phyloP scores from a whole-genome alignment of 441 rosid species.

The Jatropha podagrica region DNA sequence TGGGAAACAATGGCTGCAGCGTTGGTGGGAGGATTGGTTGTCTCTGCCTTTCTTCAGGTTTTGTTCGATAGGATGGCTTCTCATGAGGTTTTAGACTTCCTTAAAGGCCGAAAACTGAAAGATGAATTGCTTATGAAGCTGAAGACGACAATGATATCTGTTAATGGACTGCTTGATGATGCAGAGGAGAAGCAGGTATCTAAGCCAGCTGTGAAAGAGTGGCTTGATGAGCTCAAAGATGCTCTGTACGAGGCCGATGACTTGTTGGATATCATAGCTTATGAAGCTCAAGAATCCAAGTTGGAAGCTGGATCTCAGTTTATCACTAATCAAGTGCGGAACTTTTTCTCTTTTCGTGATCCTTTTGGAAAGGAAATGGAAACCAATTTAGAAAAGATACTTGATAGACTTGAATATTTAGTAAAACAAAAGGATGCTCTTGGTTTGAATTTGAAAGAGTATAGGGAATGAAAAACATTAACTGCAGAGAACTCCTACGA shows the following conservation, averaged over 20 bases:
- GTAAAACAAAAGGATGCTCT: constrained; percentile 17
- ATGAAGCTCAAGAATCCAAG: constrained; percentile 3
- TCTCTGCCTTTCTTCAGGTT: constrained; percentile 37
- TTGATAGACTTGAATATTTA: constrained; percentile 19
- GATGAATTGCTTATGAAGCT: constrained; percentile 14
- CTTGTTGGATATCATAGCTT: constrained; percentile 19
- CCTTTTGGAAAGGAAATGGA: constrained; percentile 10
- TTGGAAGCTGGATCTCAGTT: not conserved
- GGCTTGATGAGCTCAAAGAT: constrained; percentile 22
- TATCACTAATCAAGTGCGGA: constrained; percentile 2
- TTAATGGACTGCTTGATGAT: constrained; percentile 23
- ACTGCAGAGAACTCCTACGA: constrained; percentile 1
- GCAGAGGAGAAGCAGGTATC: constrained; percentile 19
- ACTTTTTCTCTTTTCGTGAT: constrained; percentile 3
- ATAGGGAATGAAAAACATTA: not conserved
- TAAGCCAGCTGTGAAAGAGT: constrained; percentile 9
- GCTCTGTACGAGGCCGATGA: constrained; percentile 23
- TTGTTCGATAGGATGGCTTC: constrained; percentile 35
- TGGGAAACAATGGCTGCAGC: constrained; percentile 13
- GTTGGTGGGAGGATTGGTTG: constrained; percentile 29
- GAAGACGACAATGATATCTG: constrained; percentile 10
- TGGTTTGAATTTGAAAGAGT: constrained; percentile 9
- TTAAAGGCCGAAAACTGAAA: constrained; percentile 9
- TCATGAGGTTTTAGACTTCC: constrained; percentile 27
- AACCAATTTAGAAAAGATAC: constrained; percentile 1